These are phyloP conservation scores for Cladophialophora immunda DNA, from an alignment of 2,329 filamentous ascomycete genomes.

Conservation along the genomic window DNA sequence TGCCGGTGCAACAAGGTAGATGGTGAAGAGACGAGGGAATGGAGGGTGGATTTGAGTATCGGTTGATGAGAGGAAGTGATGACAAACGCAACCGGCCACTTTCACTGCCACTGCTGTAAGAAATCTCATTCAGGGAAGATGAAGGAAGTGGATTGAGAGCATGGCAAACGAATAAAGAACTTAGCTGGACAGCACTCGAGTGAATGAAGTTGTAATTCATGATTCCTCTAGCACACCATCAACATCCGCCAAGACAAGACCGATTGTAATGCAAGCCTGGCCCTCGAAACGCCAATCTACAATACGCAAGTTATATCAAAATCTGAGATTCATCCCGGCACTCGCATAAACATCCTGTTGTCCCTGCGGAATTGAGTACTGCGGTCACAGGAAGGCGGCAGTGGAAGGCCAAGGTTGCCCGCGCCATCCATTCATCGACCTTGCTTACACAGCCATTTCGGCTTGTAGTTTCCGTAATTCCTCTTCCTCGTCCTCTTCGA, in stretches of 20 bases:
- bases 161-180: neutral
- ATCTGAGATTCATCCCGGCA: slow-evolving; percentile 14
- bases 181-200: neutral
- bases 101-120: neutral
- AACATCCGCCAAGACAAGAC: slow-evolving; percentile 13
- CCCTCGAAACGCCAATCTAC: slow-evolving; percentile 11
- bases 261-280: slow-evolving; percentile 13
- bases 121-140: neutral
- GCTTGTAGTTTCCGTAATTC: slow-evolving; percentile 92
- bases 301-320: slow-evolving; percentile 19
- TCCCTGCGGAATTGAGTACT: neutral
- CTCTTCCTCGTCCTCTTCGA: slow-evolving; percentile 95
- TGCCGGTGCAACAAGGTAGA: neutral
- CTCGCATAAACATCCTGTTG: slow-evolving; percentile 11
- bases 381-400: neutral
- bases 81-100: neutral
- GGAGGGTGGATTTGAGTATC: neutral
- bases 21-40: neutral
- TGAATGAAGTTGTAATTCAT: slow-evolving; percentile 6
- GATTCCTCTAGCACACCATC: slow-evolving; percentile 18
- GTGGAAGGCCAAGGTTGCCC: neutral
- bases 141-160: neutral
- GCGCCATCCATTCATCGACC: neutral
- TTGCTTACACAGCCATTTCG: slow-evolving; percentile 89
- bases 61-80: neutral